These are phyloP conservation scores for Chlorella sp. DNA, from an alignment of 139 green algal genomes.

Conservation along the genomic window DNA sequence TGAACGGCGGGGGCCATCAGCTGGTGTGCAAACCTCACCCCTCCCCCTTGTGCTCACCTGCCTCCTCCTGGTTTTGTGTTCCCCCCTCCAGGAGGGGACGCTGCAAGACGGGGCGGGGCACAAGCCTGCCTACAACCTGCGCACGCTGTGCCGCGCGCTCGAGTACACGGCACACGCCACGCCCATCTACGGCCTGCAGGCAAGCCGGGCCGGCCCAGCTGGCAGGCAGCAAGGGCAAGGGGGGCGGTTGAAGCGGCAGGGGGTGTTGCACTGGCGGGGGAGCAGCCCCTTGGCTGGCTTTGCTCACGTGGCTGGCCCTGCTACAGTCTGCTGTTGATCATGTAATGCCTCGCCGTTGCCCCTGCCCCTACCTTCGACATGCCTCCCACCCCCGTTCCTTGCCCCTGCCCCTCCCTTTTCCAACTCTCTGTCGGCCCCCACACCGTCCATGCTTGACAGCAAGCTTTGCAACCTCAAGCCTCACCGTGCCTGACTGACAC, in stretches of 20 bases:
- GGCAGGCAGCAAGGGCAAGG: too few relatives aligned
- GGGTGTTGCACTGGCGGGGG: too few relatives aligned
- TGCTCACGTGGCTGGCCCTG: neutral
- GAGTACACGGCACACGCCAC: constrained; percentile 82
- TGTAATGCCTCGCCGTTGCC: neutral
- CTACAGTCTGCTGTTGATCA: neutral
- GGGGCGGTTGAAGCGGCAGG: too few relatives aligned
- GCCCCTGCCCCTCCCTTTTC: too few relatives aligned
- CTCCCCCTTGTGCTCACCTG: neutral
- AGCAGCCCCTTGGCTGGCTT: neutral
- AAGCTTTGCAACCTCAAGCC: neutral
- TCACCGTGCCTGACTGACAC: neutral
- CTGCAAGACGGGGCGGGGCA: constrained; percentile 88
- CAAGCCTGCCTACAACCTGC: constrained; percentile 92
- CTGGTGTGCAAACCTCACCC: neutral
- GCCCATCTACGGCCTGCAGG: constrained; percentile 86
- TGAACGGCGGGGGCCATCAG: neutral
- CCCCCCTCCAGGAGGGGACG: constrained; percentile 56
- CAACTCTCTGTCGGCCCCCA: too few relatives aligned
- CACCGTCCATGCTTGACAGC: too few relatives aligned
- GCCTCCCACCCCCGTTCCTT: neutral
- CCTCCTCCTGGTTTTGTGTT: neutral
- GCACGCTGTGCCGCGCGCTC: constrained; percentile 92
- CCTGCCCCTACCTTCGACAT: neutral
- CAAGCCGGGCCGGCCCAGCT: neutral